These are phyloP conservation scores for Quercus aquifolioides DNA, from an alignment of 306 rosid genomes.

Conservation along the genomic window DNA sequence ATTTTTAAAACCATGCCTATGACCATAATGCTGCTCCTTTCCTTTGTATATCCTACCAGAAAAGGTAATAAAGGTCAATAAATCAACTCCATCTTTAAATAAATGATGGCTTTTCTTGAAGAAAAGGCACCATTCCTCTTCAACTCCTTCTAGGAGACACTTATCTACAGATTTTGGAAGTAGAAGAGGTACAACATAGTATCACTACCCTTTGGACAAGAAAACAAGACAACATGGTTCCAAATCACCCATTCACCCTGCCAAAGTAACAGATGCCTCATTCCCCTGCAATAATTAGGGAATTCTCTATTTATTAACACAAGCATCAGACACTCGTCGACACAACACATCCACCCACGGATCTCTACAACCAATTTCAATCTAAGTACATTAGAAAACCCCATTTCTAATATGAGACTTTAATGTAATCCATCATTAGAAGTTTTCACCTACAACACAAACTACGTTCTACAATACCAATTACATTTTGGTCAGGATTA, in stretches of 20 bases:
- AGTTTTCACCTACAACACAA: too few relatives aligned
- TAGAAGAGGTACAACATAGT: not conserved
- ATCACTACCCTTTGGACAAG: not conserved
- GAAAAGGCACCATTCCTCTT: not conserved
- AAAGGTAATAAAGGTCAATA: not conserved
- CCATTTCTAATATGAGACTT: too few relatives aligned
- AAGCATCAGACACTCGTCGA: not conserved
- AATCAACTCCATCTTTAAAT: not conserved
- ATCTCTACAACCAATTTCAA: not conserved
- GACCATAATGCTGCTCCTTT: conserved; percentile 62
- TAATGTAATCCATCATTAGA: too few relatives aligned
- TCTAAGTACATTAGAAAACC: too few relatives aligned
- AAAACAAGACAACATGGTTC: not conserved
- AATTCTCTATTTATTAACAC: not conserved
- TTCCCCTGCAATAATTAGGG: too few relatives aligned
- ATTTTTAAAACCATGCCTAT: too few relatives aligned
- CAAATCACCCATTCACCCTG: not conserved
- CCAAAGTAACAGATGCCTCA: not conserved
- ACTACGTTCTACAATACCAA: too few relatives aligned
- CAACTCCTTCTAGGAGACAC: not conserved
- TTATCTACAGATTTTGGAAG: not conserved
- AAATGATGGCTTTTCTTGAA: not conserved
- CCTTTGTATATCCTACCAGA: conserved; percentile 77
- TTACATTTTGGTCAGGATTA: too few relatives aligned
- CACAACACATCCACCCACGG: not conserved